Conservation (phyloP, 2,329 filamentous ascomycete genomes). For the Sarocladium kiliense region DNA sequence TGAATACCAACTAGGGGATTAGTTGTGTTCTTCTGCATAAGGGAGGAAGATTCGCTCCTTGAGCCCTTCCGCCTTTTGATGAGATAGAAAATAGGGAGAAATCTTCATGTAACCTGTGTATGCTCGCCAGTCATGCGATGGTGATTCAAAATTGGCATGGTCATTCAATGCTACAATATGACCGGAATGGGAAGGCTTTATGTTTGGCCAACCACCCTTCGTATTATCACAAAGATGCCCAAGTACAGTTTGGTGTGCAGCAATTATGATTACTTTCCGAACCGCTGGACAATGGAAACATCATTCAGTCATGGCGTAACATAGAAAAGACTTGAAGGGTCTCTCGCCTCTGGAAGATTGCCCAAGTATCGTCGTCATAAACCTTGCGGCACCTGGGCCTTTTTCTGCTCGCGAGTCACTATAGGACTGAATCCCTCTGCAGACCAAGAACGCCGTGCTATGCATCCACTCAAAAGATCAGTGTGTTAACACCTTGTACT, state of each 20-base stretch:
- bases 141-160: no score
- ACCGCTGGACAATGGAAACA: no score
- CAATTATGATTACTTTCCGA: no score
- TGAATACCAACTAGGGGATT: neutral
- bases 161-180: no score
- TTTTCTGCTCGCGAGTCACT: neutral
- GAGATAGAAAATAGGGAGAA: slow-evolving; percentile 2
- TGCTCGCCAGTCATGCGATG: no score
- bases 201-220: no score
- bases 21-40: slow-evolving; percentile 1
- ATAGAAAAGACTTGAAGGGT: no score
- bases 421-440: neutral
- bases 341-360: no score
- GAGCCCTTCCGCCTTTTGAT: neutral
- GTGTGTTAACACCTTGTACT: neutral
- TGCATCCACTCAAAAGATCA: neutral
- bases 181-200: no score
- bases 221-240: no score
- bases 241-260: no score
- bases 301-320: no score
- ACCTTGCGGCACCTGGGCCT: neutral
- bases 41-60: neutral
- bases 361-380: neutral
- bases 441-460: neutral
- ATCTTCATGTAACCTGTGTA: slow-evolving; percentile 7